These are phyloP conservation scores for Solanum neorickii DNA, from an alignment of 257 asterid species.

Conservation along the genomic window DNA sequence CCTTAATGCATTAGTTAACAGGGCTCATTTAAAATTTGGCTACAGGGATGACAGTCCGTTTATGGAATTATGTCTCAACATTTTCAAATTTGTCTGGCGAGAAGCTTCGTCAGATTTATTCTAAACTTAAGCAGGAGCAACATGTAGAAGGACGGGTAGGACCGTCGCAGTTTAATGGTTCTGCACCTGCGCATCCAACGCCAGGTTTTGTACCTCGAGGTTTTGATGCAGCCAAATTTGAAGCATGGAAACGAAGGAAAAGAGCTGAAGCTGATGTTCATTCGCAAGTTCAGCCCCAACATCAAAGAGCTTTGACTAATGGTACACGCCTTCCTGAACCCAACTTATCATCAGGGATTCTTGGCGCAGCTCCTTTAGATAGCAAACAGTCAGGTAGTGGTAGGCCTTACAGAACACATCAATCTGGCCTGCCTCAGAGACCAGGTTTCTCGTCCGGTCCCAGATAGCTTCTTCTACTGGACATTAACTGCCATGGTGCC, in stretches of 20 bases:
- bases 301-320: constrained; percentile 45
- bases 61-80: constrained; percentile 90
- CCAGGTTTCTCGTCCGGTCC: constrained; percentile 62
- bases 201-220: constrained; percentile 48
- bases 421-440: constrained; percentile 41
- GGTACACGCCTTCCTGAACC: constrained; percentile 57
- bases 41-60: constrained; percentile 54
- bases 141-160: constrained; percentile 47
- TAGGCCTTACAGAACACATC: constrained; percentile 62
- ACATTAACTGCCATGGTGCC: constrained; percentile 6
- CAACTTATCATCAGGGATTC: constrained; percentile 58
- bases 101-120: constrained; percentile 82
- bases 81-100: constrained; percentile 84
- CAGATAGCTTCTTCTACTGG: constrained; percentile 23
- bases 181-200: constrained; percentile 32
- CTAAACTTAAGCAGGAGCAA: constrained; percentile 82
- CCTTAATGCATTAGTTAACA: background rate
- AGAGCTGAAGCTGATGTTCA: constrained; percentile 65
- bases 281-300: constrained; percentile 41
- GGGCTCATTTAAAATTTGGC: background rate
- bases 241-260: constrained; percentile 95
- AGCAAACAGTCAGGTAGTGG: constrained; percentile 53
- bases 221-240: constrained; percentile 71
- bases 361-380: constrained; percentile 86
- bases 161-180: constrained; percentile 52